Base-by-base conservation (phyloP, 202 grass and related monocot genomes). In the Eragrostis tef region DNA sequence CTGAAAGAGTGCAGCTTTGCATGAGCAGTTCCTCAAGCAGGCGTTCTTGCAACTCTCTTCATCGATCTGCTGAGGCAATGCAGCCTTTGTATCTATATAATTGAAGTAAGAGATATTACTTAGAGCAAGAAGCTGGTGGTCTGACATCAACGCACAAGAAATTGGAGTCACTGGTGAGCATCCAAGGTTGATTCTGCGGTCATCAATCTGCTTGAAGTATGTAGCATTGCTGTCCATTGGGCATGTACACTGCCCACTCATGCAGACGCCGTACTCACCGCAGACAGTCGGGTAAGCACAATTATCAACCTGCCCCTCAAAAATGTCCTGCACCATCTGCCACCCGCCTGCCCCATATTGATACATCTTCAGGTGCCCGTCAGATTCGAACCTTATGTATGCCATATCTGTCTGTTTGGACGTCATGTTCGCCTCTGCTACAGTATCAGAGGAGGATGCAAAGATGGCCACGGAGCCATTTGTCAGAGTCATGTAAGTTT, bases 1-100 rank as follows among this genome's bases (percentile, higher is more conserved):
- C 16, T 65, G 44, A 68, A 84, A 89, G 14, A 92, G 12, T 16
- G 87, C 87, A 64, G 75, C 87, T 71, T 89, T 92, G 87, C 84
- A 92, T 65, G 87, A 80, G 77, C 80, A 92, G 53, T 84, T 89
- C 15, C 8, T n/a, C 75, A 87, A 78, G 51, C 90, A 92, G 0
- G 70, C 74, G 48, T 81, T 42, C 79, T 61, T 89, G 80, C 90
- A 92, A 31, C 26, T 84, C 26, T 81, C 80, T 63, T 88, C 80
- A 13, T 67, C 34, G 6, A 34, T 45, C 24, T 44, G 26, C 6
- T 17, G 41, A 59, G 64, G 21, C 24, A 46, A 5, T 7, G 60
- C 19, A 0, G 68, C 62, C 29, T 7, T 17, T 21, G 9, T 7
- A 49, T 77, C 64, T n/a, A 64, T 15, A 36, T 57, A 72, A 60